Conservation (phyloP, 148 eudicot species). For the Persicaria tinctoria region DNA sequence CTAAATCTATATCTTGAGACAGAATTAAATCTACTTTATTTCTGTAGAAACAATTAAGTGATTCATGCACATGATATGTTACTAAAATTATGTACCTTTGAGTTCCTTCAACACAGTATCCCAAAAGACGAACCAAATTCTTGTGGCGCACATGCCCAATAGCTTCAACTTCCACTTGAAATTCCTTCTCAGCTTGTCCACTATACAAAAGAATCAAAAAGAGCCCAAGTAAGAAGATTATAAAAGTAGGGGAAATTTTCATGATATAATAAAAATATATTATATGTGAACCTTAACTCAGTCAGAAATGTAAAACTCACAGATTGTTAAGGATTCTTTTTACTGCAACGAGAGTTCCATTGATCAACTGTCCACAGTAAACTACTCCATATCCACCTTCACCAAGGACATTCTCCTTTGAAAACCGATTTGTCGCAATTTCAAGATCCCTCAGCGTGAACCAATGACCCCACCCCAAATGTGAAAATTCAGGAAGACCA, state of each 20-base stretch:
- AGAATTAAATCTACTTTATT: too few relatives aligned
- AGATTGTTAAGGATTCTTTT: constrained; percentile 58
- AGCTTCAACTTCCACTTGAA: constrained; percentile 69
- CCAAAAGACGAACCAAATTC: constrained; percentile 59
- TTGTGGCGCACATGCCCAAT: constrained; percentile 71
- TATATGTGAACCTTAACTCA: neutral
- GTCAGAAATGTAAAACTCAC: constrained; percentile 28
- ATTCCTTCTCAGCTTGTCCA: constrained; percentile 45
- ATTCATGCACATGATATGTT: neutral
- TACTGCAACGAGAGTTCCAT: constrained; percentile 58
- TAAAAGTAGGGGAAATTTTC: neutral
- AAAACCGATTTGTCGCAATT: constrained; percentile 50
- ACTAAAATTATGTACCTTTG: constrained; percentile 34
- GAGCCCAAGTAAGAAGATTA: neutral
- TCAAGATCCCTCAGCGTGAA: constrained; percentile 71
- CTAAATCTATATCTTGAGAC: too few relatives aligned
- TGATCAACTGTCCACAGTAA: constrained; percentile 52
- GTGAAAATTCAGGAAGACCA: constrained; percentile 66
- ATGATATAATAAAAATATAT: neutral
- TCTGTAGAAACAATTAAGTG: too few relatives aligned
- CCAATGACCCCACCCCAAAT: constrained; percentile 85
- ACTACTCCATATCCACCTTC: constrained; percentile 82
- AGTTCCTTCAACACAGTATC: constrained; percentile 68
- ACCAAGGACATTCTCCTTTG: constrained; percentile 65
- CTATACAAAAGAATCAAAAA: neutral